phyloP scores from a whole-genome alignment of 2,329 filamentous ascomycete genomes.

The Aspergillus jensenii region DNA sequence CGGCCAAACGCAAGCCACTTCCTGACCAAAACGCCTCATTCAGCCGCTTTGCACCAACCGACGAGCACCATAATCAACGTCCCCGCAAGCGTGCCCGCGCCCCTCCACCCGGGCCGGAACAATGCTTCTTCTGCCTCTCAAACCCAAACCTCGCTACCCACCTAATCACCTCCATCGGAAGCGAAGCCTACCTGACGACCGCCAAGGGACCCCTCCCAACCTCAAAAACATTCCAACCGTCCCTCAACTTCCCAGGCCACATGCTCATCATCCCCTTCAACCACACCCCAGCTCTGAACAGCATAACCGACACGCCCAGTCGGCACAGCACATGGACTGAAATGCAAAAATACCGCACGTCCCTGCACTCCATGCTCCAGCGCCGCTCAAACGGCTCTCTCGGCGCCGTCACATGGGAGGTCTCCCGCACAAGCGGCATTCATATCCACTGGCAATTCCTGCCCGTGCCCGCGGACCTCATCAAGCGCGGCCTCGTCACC shows the following conservation, averaged over 20 bases:
- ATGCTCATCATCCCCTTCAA: constrained; percentile 87
- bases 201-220: constrained; percentile 86
- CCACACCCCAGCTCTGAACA: constrained; percentile 72
- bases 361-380: constrained; percentile 75
- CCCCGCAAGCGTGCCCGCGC: constrained; percentile 46
- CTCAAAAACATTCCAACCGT: constrained; percentile 63
- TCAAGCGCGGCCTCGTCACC: constrained; percentile 74
- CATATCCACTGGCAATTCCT: constrained; percentile 95
- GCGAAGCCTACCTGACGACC: constrained; percentile 83
- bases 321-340: constrained; percentile 66
- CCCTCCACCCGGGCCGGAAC: constrained; percentile 63
- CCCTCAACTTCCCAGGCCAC: constrained; percentile 76
- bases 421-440: constrained; percentile 76
- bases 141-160: constrained; percentile 82
- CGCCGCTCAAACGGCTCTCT: constrained; percentile 53
- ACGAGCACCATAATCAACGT: constrained; percentile 37
- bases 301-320: constrained; percentile 61
- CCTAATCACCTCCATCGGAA: constrained; percentile 85
- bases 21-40: constrained; percentile 37
- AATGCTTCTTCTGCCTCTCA: constrained; percentile 94
- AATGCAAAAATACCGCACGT: constrained; percentile 76
- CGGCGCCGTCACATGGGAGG: constrained; percentile 88
- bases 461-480: constrained; percentile 67
- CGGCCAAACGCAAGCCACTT: constrained; percentile 59
- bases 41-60: constrained; percentile 38